These are phyloP conservation scores for Vitis cinerea DNA, from an alignment of 164 flowering plant genomes.

Conservation along the genomic window DNA sequence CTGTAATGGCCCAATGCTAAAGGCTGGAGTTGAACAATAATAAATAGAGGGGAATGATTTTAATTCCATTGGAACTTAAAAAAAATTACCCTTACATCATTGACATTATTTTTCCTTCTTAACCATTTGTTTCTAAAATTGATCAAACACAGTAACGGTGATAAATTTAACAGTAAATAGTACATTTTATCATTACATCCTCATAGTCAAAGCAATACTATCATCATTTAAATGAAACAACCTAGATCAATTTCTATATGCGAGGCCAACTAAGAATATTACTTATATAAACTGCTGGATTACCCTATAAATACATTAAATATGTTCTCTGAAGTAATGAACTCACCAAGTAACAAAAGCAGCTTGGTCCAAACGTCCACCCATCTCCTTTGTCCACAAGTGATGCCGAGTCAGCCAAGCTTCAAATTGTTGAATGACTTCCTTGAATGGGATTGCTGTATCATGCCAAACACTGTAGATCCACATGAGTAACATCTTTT, in stretches of 20 bases:
- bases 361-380: constrained; percentile 56
- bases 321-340: background rate
- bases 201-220: too few relatives aligned
- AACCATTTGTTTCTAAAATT: too few relatives aligned
- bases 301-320: background rate
- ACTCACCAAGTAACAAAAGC: constrained; percentile 97
- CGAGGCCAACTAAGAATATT: too few relatives aligned
- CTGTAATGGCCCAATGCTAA: background rate
- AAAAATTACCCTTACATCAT: too few relatives aligned
- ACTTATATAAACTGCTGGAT: background rate
- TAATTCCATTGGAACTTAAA: background rate
- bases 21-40: background rate
- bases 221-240: background rate
- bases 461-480: constrained; percentile 94
- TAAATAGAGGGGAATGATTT: background rate
- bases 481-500: background rate
- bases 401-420: constrained; percentile 64
- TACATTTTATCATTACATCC: too few relatives aligned
- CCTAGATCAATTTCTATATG: background rate
- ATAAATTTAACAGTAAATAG: too few relatives aligned
- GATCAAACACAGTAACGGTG: too few relatives aligned
- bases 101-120: too few relatives aligned
- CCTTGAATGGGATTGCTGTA: constrained; percentile 76
- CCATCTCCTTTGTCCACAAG: constrained; percentile 55
- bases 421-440: constrained; percentile 81